phyloP scores from a whole-genome alignment of 768 basidiomycete species.

The Naganishia randhawae region DNA sequence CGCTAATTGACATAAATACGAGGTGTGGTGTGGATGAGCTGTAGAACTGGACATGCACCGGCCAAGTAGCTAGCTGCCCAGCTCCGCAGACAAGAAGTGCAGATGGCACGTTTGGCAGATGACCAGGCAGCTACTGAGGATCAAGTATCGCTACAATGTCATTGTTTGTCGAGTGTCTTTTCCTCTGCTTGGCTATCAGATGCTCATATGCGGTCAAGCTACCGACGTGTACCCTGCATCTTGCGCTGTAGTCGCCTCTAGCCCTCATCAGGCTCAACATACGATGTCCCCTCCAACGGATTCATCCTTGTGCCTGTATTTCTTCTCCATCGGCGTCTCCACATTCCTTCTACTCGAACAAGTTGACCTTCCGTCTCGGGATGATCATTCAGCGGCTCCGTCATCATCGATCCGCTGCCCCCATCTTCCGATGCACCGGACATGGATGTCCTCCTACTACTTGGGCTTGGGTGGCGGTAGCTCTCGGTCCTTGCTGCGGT shows the following conservation, averaged over 20 bases:
- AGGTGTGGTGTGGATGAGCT: no score
- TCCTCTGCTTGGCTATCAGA: no score
- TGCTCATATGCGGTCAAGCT: no score
- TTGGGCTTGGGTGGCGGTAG: not conserved
- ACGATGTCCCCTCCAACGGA: conserved; percentile 18
- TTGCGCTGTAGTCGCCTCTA: not conserved
- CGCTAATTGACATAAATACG: no score
- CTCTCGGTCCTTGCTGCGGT: not conserved
- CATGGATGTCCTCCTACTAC: not conserved
- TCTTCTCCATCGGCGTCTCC: conserved; percentile 6
- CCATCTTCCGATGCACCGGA: not conserved
- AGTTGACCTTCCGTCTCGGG: not conserved
- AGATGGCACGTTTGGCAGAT: no score
- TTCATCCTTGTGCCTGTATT: conserved; percentile 19
- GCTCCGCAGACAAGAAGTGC: no score
- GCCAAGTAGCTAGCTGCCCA: no score
- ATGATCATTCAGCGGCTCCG: conserved; percentile 7
- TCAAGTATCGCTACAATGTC: no score
- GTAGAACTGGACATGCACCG: no score
- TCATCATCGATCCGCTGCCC: not conserved
- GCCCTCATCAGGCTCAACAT: conserved; percentile 3
- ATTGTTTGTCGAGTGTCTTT: no score
- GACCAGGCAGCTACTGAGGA: no score
- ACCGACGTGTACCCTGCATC: no score
- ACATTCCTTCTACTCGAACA: not conserved